Conservation (phyloP, 257 asterid genomes). For the Paraleonurus japonicus region DNA sequence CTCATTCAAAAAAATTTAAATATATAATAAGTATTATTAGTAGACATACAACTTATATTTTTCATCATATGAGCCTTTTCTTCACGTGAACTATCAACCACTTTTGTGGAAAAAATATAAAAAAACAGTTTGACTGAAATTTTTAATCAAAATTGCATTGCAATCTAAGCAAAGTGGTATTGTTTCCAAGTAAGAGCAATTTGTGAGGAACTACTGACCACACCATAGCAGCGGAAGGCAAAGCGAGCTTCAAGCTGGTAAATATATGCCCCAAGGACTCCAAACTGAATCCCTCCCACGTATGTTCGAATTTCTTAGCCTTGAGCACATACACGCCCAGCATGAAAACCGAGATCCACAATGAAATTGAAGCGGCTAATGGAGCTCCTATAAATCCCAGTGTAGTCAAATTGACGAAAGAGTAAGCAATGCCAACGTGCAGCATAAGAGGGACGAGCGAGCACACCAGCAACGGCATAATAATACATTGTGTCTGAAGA, state of each 20-base stretch:
- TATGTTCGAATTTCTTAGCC: constrained; percentile 35
- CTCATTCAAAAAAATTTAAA: neutral
- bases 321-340: constrained; percentile 41
- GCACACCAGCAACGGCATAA: constrained; percentile 54
- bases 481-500: constrained; percentile 64
- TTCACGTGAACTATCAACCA: no score
- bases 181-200: neutral
- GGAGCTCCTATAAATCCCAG: constrained; percentile 61
- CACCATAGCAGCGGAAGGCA: constrained; percentile 80
- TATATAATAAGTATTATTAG: neutral
- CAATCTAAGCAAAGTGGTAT: neutral
- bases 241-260: constrained; percentile 46
- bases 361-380: constrained; percentile 57
- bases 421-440: constrained; percentile 56
- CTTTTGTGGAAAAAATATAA: neutral
- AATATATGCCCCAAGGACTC: constrained; percentile 37
- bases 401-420: constrained; percentile 42
- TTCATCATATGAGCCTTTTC: neutral
- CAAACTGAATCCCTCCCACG: constrained; percentile 54
- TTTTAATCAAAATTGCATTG: neutral
- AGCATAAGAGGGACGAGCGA: constrained; percentile 45
- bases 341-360: constrained; percentile 58
- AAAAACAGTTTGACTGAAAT: no score
- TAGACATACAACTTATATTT: no score
- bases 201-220: constrained; percentile 43